Conservation (phyloP, 2,329 filamentous ascomycete species). For the Podosphaera fusca region DNA sequence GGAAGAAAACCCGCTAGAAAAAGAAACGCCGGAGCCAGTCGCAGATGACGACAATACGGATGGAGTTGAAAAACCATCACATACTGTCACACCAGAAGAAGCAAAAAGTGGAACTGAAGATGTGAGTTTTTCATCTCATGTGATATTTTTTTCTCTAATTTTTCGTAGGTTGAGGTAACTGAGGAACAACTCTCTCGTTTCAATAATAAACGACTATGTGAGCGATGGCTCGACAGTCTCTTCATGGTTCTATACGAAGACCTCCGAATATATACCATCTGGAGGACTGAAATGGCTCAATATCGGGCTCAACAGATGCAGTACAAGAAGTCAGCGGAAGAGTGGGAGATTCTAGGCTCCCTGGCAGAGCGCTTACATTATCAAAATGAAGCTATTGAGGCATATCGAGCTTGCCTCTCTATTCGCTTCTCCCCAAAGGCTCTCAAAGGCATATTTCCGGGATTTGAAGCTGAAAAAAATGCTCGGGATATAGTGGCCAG, state of each 20-base stretch:
- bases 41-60: conserved; percentile 3
- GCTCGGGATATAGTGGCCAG: conserved; percentile 61
- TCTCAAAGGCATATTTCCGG: conserved; percentile 58
- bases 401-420: conserved; percentile 68
- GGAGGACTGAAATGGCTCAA: conserved; percentile 93
- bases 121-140: conserved; percentile 21
- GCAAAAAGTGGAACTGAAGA: conserved; percentile 55
- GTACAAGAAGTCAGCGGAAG: conserved; percentile 89
- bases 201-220: conserved; percentile 90
- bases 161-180: conserved; percentile 31
- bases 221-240: conserved; percentile 91
- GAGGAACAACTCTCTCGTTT: conserved; percentile 68
- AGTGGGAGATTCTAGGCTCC: conserved; percentile 94
- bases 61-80: conserved; percentile 52
- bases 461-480: conserved; percentile 57
- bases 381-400: conserved; percentile 73
- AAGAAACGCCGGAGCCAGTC: background rate
- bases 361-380: conserved; percentile 86
- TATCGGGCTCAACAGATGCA: conserved; percentile 81
- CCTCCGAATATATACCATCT: conserved; percentile 93
- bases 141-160: conserved; percentile 11
- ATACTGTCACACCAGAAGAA: conserved; percentile 54
- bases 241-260: conserved; percentile 99
- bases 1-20: conserved; percentile 10
- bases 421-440: conserved; percentile 88